A percentile compares a stretch with the other conserved stretches of the same genome.
Conservation (phyloP, 164 flowering plant species). For the Stephania japonica region DNA sequence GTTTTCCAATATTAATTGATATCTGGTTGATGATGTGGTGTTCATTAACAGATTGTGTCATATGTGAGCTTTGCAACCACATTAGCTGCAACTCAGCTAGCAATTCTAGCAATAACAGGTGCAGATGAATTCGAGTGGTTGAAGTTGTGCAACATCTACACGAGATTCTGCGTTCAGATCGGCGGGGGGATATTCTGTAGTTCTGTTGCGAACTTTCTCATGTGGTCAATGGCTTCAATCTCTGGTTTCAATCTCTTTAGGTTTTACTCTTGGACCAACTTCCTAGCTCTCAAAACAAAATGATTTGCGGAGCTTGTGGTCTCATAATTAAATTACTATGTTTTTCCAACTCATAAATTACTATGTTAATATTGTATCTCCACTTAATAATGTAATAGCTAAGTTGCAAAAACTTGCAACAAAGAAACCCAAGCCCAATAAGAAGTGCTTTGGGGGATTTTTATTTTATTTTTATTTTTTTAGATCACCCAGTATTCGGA, state of each 20-base stretch:
- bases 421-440: no score
- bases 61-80: conserved; percentile 37
- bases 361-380: no score
- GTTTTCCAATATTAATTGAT: no score
- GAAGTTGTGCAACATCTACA: conserved; percentile 60
- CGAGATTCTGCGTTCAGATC: conserved; percentile 62
- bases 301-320: not conserved
- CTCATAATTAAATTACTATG: not conserved
- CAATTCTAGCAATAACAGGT: conserved; percentile 50
- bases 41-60: conserved; percentile 33
- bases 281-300: conserved; percentile 30
- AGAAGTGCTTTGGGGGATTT: no score
- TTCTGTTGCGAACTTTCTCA: conserved; percentile 25
- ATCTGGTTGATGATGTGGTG: no score
- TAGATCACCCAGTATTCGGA: no score
- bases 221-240: conserved; percentile 35
- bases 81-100: conserved; percentile 40
- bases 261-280: conserved; percentile 48
- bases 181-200: conserved; percentile 49
- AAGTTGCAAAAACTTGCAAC: no score
- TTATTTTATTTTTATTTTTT: no score
- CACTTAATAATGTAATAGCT: no score
- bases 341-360: no score
- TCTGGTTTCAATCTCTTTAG: conserved; percentile 65
- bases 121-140: conserved; percentile 45